These are phyloP conservation scores for Mimosa pudica DNA, from an alignment of 306 rosid genomes.

Conservation along the genomic window DNA sequence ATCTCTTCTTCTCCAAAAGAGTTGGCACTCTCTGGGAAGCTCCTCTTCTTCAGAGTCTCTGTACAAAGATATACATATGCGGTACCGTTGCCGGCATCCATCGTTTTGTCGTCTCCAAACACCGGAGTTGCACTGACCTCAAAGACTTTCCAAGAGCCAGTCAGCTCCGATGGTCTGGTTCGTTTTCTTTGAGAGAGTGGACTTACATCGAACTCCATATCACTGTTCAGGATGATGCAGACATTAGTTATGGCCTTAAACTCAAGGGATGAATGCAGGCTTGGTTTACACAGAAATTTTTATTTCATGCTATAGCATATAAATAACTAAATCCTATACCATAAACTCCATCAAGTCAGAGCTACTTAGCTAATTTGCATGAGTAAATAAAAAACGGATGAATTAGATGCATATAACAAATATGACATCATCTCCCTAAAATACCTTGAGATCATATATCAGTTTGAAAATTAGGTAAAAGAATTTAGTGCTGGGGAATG, in stretches of 20 bases:
- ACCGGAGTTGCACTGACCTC: slow-evolving; percentile 85
- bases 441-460: too few relatives aligned
- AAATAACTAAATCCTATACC: too few relatives aligned
- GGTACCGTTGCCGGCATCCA: slow-evolving; percentile 35
- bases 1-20: slow-evolving; percentile 85
- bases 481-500: too few relatives aligned
- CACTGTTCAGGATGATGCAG: slow-evolving; percentile 46
- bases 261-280: slow-evolving; percentile 10
- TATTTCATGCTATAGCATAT: too few relatives aligned
- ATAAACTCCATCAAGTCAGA: too few relatives aligned
- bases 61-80: slow-evolving; percentile 74
- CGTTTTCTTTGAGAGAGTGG: slow-evolving; percentile 82
- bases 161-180: slow-evolving; percentile 65
- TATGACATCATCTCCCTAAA: too few relatives aligned
- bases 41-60: slow-evolving; percentile 73
- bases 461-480: too few relatives aligned
- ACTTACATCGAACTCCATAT: slow-evolving; percentile 54
- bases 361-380: too few relatives aligned
- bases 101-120: slow-evolving; percentile 47
- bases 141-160: slow-evolving; percentile 91
- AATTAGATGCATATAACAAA: too few relatives aligned
- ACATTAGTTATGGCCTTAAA: slow-evolving; percentile 17
- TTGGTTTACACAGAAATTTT: not conserved
- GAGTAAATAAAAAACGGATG: too few relatives aligned
- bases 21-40: slow-evolving; percentile 54